A percentile compares a stretch with the other conserved stretches of the same genome.
These are phyloP conservation scores for Mycena sp. DNA, from an alignment of 1,284 basidiomycete genomes.

Conservation along the genomic window DNA sequence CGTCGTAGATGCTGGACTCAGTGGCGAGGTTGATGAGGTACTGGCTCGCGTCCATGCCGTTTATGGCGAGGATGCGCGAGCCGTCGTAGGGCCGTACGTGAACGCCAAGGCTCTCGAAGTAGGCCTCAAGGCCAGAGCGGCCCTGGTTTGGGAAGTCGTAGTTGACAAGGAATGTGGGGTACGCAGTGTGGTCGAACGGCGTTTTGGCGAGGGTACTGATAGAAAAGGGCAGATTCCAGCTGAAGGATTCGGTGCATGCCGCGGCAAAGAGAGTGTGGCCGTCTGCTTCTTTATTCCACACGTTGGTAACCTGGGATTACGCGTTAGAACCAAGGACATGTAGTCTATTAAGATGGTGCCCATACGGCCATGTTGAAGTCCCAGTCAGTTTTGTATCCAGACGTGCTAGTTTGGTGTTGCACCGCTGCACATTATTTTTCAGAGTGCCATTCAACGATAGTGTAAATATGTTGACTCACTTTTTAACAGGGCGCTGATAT, in stretches of 20 bases:
- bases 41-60: slow-evolving; percentile 21
- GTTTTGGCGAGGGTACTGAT: slow-evolving; percentile 24
- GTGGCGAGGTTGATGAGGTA: slow-evolving; percentile 25
- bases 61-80: slow-evolving; percentile 22
- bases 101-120: slow-evolving; percentile 17
- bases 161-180: slow-evolving; percentile 28
- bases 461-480: not conserved
- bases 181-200: not conserved
- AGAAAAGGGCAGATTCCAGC: slow-evolving; percentile 26
- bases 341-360: not conserved
- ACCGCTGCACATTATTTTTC: slow-evolving; percentile 6
- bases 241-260: slow-evolving; percentile 24
- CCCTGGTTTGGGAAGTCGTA: slow-evolving; percentile 29
- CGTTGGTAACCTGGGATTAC: slow-evolving; percentile 26
- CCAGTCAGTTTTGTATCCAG: slow-evolving; percentile 22
- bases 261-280: slow-evolving; percentile 24
- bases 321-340: not conserved
- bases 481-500: slow-evolving; percentile 14
- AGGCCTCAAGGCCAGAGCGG: slow-evolving; percentile 24
- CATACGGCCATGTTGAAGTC: slow-evolving; percentile 29
- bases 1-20: slow-evolving; percentile 27
- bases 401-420: slow-evolving; percentile 1
- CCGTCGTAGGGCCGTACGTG: slow-evolving; percentile 26
- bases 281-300: slow-evolving; percentile 23
- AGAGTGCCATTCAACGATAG: not conserved